These are phyloP conservation scores for Phytophthora pisi DNA, from an alignment of 352 stramenopile genomes.

Conservation along the genomic window DNA sequence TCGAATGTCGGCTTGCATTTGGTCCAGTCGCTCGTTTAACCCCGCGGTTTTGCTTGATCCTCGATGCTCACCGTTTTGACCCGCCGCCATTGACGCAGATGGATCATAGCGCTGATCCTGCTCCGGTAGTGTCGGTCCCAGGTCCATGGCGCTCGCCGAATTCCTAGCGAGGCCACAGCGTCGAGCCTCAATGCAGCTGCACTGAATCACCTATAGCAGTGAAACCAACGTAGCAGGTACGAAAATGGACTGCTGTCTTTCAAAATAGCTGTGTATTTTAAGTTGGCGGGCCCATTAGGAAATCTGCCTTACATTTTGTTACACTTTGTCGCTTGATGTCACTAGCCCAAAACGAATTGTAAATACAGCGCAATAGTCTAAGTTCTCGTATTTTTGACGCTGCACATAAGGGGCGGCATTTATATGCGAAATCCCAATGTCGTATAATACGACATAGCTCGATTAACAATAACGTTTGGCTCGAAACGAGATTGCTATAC, in stretches of 20 bases:
- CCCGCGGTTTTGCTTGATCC: background rate
- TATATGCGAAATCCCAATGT: too few species aligned
- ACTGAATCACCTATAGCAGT: background rate
- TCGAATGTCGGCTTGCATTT: conserved; percentile 34
- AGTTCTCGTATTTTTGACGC: too few species aligned
- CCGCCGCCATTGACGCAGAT: conserved; percentile 6
- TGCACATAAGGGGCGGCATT: too few species aligned
- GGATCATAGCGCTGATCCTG: conserved; percentile 3
- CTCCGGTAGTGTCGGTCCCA: background rate
- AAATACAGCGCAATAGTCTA: too few species aligned
- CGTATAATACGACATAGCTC: too few species aligned
- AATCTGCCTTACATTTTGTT: background rate
- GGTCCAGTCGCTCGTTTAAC: conserved; percentile 24
- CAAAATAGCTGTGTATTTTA: background rate
- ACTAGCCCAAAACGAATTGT: too few species aligned
- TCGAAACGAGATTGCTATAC: too few species aligned
- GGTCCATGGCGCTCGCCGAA: conserved; percentile 5
- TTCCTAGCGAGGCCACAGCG: background rate
- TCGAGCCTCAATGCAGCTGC: background rate
- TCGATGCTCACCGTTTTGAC: conserved; percentile 9
- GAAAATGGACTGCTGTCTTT: background rate
- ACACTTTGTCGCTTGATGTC: background rate
- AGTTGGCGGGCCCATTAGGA: background rate
- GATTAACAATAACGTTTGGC: too few species aligned
- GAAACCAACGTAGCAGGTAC: conserved; percentile 9